A percentile compares a stretch with the other conserved stretches of the same genome.
Conservation (phyloP, 371 early-diverging fungal genomes). For the Cokeromyces recurvatus region DNA sequence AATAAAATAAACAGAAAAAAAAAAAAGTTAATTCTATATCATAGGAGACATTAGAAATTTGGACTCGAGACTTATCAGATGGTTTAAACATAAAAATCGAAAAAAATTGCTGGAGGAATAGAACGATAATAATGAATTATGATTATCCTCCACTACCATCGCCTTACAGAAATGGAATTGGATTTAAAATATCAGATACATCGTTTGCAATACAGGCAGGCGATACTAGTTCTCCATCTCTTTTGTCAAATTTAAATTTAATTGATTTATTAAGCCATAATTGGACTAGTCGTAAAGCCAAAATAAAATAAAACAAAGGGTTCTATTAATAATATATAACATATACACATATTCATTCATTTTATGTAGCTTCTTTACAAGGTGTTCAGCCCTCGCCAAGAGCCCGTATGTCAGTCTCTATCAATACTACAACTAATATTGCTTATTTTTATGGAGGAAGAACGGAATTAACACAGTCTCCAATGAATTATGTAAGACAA, state of each 20-base stretch:
- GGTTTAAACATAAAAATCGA: slow-evolving; percentile 15
- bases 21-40: too few relatives aligned
- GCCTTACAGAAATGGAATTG: slow-evolving; percentile 17
- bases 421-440: slow-evolving; percentile 9
- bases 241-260: slow-evolving; percentile 6
- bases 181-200: slow-evolving; percentile 5
- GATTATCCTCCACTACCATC: too few relatives aligned
- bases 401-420: slow-evolving; percentile 13
- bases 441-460: slow-evolving; percentile 19
- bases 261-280: slow-evolving; percentile 3
- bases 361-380: not conserved
- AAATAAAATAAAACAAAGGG: too few relatives aligned
- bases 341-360: too few relatives aligned
- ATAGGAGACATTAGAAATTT: slow-evolving; percentile 22
- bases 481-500: slow-evolving; percentile 3
- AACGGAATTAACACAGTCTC: not conserved
- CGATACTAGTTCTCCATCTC: not conserved
- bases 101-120: slow-evolving; percentile 13
- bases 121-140: too few relatives aligned
- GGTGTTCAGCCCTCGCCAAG: slow-evolving; percentile 10
- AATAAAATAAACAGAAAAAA: too few relatives aligned
- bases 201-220: slow-evolving; percentile 15
- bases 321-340: too few relatives aligned
- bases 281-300: slow-evolving; percentile 11
- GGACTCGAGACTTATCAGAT: slow-evolving; percentile 24